Evolutionary conservation across 2,329 filamentous ascomycete genomes (phyloP).

Genomic region (Claviceps paspali): DNA sequence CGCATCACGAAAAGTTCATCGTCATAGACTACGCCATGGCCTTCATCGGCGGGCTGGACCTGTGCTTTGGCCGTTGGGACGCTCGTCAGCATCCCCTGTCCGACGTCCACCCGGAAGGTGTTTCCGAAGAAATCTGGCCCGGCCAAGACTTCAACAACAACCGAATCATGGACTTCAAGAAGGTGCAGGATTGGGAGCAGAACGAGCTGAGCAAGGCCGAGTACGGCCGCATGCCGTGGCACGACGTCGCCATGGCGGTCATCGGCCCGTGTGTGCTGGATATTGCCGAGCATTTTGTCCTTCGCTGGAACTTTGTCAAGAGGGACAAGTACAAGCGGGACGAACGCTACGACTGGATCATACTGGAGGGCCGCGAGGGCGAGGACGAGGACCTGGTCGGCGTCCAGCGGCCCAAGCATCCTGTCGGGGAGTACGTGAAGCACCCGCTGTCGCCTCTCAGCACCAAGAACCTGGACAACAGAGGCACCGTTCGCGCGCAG

Average conservation of each 20-base stretch:
- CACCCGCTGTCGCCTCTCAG: constrained; percentile 61
- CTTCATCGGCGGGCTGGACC: constrained; percentile 85
- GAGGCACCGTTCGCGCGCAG: constrained; percentile 68
- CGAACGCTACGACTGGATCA: constrained; percentile 68
- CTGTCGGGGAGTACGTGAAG: constrained; percentile 72
- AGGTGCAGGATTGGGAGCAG: constrained; percentile 78
- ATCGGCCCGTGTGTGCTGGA: constrained; percentile 82
- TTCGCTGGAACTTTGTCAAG: constrained; percentile 95
- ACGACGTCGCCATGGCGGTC: constrained; percentile 87
- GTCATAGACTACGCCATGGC: constrained; percentile 83
- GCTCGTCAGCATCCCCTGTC: constrained; percentile 68
- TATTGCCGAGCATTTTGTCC: constrained; percentile 86
- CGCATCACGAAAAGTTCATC: constrained; percentile 95
- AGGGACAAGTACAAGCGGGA: constrained; percentile 96
- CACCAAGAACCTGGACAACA: constrained; percentile 45
- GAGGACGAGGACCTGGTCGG: constrained; percentile 74
- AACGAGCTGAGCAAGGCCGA: constrained; percentile 88
- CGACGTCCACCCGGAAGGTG: constrained; percentile 73
- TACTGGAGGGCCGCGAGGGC: constrained; percentile 58
- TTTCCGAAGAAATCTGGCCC: constrained; percentile 75
- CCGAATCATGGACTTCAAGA: constrained; percentile 86
- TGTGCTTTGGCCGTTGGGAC: constrained; percentile 95
- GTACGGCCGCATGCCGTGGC: constrained; percentile 94
- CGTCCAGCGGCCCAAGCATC: constrained; percentile 78
- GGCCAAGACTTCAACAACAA: constrained; percentile 99